phyloP scores from a whole-genome alignment of 2,329 filamentous ascomycete genomes.

The Stachybotrys echinatus region DNA sequence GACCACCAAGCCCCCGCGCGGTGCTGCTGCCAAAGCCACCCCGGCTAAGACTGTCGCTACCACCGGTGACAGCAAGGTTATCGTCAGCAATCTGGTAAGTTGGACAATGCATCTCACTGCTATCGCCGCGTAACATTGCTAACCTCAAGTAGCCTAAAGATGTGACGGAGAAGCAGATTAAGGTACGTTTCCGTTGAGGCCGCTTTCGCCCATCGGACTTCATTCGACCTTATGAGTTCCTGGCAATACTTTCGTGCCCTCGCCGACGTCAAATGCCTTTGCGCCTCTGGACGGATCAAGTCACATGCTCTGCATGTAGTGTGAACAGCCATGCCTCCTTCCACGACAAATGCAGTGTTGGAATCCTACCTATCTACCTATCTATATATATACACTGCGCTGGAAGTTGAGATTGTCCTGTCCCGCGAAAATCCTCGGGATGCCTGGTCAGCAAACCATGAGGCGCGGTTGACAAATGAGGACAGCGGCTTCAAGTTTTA shows the following conservation, averaged over 20 bases:
- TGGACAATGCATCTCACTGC: neutral
- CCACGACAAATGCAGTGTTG: conserved; percentile 17
- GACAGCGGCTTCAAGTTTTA: conserved; percentile 7
- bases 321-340: conserved; percentile 23
- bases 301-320: neutral
- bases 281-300: conserved; percentile 6
- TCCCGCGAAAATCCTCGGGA: conserved; percentile 38
- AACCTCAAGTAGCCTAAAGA: conserved; percentile 73
- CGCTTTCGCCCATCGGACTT: conserved; percentile 61
- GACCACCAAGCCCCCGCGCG: conserved; percentile 58
- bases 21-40: conserved; percentile 51
- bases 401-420: conserved; percentile 57
- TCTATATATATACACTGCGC: conserved; percentile 22
- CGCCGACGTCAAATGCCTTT: conserved; percentile 15
- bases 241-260: conserved; percentile 31
- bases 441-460: conserved; percentile 48
- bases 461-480: conserved; percentile 12
- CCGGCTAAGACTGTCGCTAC: conserved; percentile 59
- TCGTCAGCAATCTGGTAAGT: conserved; percentile 96
- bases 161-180: conserved; percentile 95
- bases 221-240: conserved; percentile 54
- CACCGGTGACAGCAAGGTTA: conserved; percentile 84
- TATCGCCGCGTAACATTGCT: conserved; percentile 24
- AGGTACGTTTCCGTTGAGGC: conserved; percentile 98
- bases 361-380: too few relatives aligned